Evolutionary conservation across 2,329 filamentous ascomycete genomes (phyloP).

Genomic region (Cryphonectria naterciae): DNA sequence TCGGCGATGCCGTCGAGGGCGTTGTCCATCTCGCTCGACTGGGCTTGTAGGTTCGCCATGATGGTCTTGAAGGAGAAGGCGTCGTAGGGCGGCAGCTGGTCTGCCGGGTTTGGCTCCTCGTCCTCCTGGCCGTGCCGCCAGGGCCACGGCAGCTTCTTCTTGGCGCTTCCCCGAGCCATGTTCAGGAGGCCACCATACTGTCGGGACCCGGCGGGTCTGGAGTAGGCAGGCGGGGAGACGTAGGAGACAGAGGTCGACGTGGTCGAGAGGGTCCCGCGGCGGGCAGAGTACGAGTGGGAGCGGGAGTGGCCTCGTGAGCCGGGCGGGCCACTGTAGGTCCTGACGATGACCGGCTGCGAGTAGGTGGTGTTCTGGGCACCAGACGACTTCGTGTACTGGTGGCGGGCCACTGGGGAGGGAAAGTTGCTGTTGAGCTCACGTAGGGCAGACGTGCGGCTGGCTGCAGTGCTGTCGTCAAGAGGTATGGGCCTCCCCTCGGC

Average conservation of each 20-base stretch:
- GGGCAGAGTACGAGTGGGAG: constrained; percentile 33
- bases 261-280: constrained; percentile 38
- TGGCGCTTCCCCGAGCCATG: constrained; percentile 50
- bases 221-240: constrained; percentile 33
- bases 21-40: constrained; percentile 51
- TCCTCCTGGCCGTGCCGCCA: constrained; percentile 35
- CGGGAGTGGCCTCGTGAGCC: constrained; percentile 39
- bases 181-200: constrained; percentile 46
- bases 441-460: constrained; percentile 62
- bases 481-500: constrained; percentile 60
- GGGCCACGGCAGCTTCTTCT: constrained; percentile 42
- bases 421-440: constrained; percentile 63
- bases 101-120: constrained; percentile 30
- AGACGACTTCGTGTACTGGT: constrained; percentile 60
- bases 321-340: constrained; percentile 61
- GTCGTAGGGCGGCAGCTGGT: constrained; percentile 63
- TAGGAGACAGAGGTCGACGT: constrained; percentile 35
- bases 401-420: constrained; percentile 50
- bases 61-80: constrained; percentile 69
- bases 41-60: constrained; percentile 55
- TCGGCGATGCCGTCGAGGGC: constrained; percentile 67
- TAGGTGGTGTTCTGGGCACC: constrained; percentile 62
- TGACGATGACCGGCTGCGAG: constrained; percentile 68
- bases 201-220: constrained; percentile 35
- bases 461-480: constrained; percentile 59